phyloP scores from a whole-genome alignment of 2,329 filamentous ascomycete species.

The Alternaria dauci region DNA sequence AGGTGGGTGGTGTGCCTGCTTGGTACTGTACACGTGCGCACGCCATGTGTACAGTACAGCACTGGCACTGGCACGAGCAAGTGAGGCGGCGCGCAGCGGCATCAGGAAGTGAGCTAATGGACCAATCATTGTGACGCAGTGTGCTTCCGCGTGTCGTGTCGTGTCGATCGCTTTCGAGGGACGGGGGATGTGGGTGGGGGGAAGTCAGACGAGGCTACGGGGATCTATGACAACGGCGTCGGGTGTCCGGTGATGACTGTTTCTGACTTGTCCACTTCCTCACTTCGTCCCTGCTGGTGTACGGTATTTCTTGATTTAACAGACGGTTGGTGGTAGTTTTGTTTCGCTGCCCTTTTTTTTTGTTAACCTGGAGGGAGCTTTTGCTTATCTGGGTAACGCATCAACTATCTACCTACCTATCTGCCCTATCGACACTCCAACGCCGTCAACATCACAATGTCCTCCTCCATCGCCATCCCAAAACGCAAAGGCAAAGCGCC shows the following conservation, averaged over 20 bases:
- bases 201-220: slow-evolving; percentile 15
- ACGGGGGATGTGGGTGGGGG: too few species aligned
- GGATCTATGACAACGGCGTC: not conserved
- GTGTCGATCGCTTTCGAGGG: not conserved
- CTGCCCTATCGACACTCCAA: too few species aligned
- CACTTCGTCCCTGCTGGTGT: not conserved
- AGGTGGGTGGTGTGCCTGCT: slow-evolving; percentile 18
- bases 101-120: too few species aligned
- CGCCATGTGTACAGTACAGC: not conserved
- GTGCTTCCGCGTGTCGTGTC: not conserved
- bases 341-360: not conserved
- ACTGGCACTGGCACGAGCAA: too few species aligned
- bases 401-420: not conserved
- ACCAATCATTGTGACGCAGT: not conserved
- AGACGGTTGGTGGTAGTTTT: not conserved
- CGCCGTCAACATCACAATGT: not conserved
- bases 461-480: slow-evolving; percentile 68
- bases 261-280: not conserved
- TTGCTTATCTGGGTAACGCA: not conserved
- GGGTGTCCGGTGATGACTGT: not conserved
- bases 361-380: not conserved
- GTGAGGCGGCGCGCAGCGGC: not conserved
- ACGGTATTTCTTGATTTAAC: not conserved
- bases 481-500: slow-evolving; percentile 51
- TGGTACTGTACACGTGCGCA: slow-evolving; percentile 16